Percentiles rank a stretch among this genome's conserved stretches.
phyloP scores from a whole-genome alignment of 257 asterid species.

The Fraxinus cuspidata region DNA sequence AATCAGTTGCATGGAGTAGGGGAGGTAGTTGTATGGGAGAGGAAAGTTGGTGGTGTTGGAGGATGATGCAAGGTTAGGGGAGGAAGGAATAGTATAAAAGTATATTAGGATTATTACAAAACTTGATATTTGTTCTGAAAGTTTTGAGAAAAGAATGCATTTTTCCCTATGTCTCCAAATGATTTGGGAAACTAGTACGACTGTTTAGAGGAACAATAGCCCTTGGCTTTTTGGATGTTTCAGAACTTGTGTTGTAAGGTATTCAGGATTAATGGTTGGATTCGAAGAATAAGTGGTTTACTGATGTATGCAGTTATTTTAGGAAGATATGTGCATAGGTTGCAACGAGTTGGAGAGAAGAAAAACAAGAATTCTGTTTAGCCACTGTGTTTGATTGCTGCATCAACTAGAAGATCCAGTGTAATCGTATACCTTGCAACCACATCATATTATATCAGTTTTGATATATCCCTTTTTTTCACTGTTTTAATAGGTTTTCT shows the following conservation, averaged over 20 bases:
- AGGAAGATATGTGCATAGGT: not conserved
- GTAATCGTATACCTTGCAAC: not conserved
- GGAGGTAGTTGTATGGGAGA: not conserved
- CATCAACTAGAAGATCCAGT: not conserved
- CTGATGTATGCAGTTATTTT: not conserved
- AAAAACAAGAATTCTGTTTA: not conserved
- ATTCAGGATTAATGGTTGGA: not conserved
- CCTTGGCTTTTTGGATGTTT: not conserved
- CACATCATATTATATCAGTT: not conserved
- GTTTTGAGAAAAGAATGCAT: not conserved
- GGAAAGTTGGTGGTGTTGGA: not conserved
- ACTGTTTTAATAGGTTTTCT: too few species aligned
- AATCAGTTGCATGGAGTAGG: not conserved
- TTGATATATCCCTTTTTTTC: not conserved
- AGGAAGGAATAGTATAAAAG: not conserved
- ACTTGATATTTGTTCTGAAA: not conserved
- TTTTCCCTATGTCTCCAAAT: not conserved
- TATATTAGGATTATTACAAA: not conserved
- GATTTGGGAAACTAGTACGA: too few species aligned
- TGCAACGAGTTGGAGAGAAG: not conserved
- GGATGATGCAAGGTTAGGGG: not conserved
- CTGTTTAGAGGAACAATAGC: not conserved
- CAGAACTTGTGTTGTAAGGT: not conserved
- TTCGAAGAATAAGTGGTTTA: not conserved
- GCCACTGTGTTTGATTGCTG: not conserved